Evolutionary conservation across 1,139 yeast species (phyloP).

Genomic region (Nadsonia starkeyi-henricii): DNA sequence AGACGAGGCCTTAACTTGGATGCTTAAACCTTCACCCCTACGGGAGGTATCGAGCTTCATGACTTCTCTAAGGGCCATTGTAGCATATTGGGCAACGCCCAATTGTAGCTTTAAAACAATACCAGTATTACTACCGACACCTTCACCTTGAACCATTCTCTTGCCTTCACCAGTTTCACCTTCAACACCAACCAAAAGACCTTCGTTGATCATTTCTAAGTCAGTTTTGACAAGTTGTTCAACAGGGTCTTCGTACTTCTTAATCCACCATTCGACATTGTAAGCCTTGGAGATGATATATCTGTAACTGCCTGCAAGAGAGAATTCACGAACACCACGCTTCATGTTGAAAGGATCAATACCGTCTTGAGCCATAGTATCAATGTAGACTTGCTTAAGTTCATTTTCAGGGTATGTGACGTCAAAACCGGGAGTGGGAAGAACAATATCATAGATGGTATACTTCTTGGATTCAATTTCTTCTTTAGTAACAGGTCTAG

Average conservation of each 20-base stretch:
- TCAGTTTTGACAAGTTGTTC: constrained; percentile 76
- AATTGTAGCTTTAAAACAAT: constrained; percentile 64
- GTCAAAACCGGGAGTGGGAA: constrained; percentile 93
- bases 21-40: constrained; percentile 32
- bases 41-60: constrained; percentile 75
- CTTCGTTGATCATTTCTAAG: constrained; percentile 42
- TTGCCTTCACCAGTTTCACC: constrained; percentile 10
- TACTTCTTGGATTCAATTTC: constrained; percentile 50
- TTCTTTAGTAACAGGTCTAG: constrained; percentile 56
- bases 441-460: constrained; percentile 67
- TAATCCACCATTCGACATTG: constrained; percentile 46
- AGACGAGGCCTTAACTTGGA: constrained; percentile 4
- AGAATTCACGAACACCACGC: constrained; percentile 74
- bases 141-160: constrained; percentile 19
- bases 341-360: constrained; percentile 78
- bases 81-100: constrained; percentile 86
- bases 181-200: constrained; percentile 27
- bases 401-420: constrained; percentile 66
- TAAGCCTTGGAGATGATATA: constrained; percentile 55
- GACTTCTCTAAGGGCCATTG: constrained; percentile 90
- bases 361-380: constrained; percentile 65
- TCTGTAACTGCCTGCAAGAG: constrained; percentile 85
- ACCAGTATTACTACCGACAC: constrained; percentile 43
- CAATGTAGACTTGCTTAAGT: constrained; percentile 49
- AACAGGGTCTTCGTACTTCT: constrained; percentile 45